These are phyloP conservation scores for Termitomyces sp. DNA, from an alignment of 768 basidiomycete species.

Conservation along the genomic window DNA sequence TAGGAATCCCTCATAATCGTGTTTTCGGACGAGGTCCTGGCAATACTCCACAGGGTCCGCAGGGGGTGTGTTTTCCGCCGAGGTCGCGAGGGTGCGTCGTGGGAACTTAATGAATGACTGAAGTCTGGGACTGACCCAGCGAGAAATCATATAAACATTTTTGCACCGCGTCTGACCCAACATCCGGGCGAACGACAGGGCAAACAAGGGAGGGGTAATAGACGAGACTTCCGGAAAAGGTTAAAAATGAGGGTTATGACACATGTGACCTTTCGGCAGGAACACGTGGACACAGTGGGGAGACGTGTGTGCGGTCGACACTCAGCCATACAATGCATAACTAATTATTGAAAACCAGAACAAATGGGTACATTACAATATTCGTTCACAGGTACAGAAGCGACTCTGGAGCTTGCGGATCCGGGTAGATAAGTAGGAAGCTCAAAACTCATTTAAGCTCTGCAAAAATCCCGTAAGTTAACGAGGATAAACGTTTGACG, in stretches of 20 bases:
- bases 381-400: background rate
- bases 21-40: conserved; percentile 64
- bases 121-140: background rate
- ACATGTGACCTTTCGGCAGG: background rate
- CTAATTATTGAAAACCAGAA: background rate
- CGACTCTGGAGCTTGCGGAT: background rate
- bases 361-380: background rate
- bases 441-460: conserved; percentile 2
- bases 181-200: background rate
- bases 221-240: background rate
- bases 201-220: background rate
- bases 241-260: background rate
- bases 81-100: conserved; percentile 12
- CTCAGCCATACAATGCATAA: background rate
- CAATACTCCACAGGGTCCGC: conserved; percentile 61
- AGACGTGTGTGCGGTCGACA: background rate
- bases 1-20: conserved; percentile 82
- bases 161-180: background rate
- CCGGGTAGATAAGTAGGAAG: too few species aligned
- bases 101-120: background rate
- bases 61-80: conserved; percentile 3
- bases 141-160: background rate
- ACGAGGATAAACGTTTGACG: too few species aligned
- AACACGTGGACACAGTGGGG: background rate
- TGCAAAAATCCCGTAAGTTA: background rate